phyloP scores from a whole-genome alignment of 106 monocot species.

The Apostasia ramifera region DNA sequence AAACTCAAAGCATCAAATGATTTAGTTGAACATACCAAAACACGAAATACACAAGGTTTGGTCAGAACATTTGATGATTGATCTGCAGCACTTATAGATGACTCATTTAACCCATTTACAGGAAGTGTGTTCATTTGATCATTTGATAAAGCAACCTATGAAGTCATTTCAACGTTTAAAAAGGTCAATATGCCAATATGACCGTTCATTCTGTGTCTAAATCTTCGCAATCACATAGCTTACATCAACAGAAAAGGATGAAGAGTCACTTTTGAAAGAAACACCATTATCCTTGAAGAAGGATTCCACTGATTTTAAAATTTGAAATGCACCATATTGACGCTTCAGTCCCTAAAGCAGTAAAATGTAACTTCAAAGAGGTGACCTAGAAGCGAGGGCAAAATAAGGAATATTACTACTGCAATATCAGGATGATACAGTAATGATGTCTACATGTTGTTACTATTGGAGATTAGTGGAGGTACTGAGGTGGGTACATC shows the following conservation, averaged over 20 bases:
- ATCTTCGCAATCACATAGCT: constrained; percentile 5
- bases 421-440: too few species aligned
- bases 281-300: constrained; percentile 55
- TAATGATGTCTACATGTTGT: too few species aligned
- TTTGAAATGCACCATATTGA: constrained; percentile 55
- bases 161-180: neutral
- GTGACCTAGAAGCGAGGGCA: too few species aligned
- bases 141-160: constrained; percentile 40
- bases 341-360: constrained; percentile 58
- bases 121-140: constrained; percentile 8
- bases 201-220: neutral
- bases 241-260: constrained; percentile 63
- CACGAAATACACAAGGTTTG: constrained; percentile 15
- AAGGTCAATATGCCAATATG: neutral
- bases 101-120: constrained; percentile 7
- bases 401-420: too few species aligned
- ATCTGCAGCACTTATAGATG: constrained; percentile 1
- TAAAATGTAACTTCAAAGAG: neutral
- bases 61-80: constrained; percentile 3
- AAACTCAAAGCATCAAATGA: neutral
- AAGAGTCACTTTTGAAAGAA: constrained; percentile 42
- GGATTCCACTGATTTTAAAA: constrained; percentile 59
- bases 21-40: constrained; percentile 32
- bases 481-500: too few species aligned
- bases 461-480: too few species aligned